Evolutionary conservation across 176 grass and related monocot genomes (phyloP).

Genomic region (Cenchrus americanus): DNA sequence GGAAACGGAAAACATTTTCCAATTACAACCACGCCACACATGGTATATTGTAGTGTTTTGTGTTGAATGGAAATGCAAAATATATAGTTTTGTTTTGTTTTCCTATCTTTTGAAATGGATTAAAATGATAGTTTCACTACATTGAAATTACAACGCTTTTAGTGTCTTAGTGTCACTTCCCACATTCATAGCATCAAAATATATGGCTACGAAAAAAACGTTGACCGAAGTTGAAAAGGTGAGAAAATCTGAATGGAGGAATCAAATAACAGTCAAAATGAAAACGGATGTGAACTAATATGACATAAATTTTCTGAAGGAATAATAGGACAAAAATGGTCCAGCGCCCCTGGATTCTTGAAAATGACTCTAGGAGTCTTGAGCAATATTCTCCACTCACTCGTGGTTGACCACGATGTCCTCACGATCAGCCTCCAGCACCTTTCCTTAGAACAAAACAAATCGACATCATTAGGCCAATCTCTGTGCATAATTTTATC

Average conservation of each 20-base stretch:
- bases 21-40: no score
- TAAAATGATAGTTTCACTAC: not conserved
- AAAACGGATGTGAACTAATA: not conserved
- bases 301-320: no score
- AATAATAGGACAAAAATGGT: not conserved
- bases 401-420: not conserved
- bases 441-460: not conserved
- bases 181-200: not conserved
- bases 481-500: no score
- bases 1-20: no score
- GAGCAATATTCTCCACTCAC: constrained; percentile 1
- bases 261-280: not conserved
- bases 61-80: not conserved
- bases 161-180: not conserved
- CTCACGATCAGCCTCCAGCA: not conserved
- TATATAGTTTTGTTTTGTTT: not conserved
- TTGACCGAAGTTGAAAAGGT: not conserved
- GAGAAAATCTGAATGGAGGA: not conserved
- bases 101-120: not conserved
- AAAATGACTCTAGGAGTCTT: not conserved
- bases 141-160: not conserved
- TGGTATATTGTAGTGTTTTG: not conserved
- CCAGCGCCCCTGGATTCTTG: not conserved
- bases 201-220: not conserved
- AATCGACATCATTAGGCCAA: not conserved